phyloP scores from a whole-genome alignment of 768 basidiomycete species.

The Tephrocybe sp. region DNA sequence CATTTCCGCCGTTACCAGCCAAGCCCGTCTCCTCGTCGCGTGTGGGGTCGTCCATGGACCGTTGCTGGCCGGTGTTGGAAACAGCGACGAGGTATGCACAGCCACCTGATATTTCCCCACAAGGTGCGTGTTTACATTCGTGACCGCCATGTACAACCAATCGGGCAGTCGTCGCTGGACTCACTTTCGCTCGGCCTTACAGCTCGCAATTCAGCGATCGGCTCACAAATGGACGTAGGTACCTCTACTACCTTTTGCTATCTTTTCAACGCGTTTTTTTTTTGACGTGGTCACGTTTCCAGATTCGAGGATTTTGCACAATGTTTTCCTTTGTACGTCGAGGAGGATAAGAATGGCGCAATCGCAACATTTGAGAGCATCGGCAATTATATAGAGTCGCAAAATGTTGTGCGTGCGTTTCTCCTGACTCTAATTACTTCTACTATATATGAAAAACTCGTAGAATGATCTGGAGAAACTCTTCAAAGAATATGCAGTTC shows the following conservation, averaged over 20 bases:
- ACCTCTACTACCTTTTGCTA: constrained; percentile 3
- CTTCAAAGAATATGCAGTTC: constrained; percentile 67
- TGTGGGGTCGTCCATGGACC: constrained; percentile 25
- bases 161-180: constrained; percentile 55
- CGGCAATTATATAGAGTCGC: constrained; percentile 69
- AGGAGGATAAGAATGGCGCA: constrained; percentile 65
- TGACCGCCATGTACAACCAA: constrained; percentile 38
- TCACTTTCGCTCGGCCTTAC: constrained; percentile 55
- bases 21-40: constrained; percentile 41
- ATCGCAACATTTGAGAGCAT: constrained; percentile 64
- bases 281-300: background rate
- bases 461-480: constrained; percentile 69
- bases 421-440: background rate
- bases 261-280: background rate
- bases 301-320: constrained; percentile 62
- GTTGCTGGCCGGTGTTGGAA: background rate
- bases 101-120: constrained; percentile 11
- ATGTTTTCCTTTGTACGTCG: constrained; percentile 65
- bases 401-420: constrained; percentile 45
- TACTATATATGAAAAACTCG: background rate
- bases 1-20: constrained; percentile 28
- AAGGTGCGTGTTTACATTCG: background rate
- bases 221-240: constrained; percentile 59
- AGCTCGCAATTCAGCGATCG: constrained; percentile 53
- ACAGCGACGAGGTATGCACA: constrained; percentile 8